Evolutionary conservation across 2,329 filamentous ascomycete genomes (phyloP).

Genomic region (Xylariaceae sp.): DNA sequence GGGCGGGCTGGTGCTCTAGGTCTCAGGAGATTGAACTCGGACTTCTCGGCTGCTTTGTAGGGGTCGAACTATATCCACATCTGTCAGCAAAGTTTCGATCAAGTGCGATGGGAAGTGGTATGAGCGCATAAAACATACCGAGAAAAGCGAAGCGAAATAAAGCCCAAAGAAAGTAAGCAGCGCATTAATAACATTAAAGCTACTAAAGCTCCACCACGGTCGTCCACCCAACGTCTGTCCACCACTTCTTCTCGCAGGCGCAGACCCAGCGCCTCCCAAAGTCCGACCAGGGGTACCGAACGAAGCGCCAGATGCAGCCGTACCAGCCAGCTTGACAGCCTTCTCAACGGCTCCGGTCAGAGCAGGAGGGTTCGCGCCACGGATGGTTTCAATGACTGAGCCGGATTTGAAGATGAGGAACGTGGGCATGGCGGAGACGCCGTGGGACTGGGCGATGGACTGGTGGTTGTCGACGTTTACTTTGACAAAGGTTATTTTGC

Average conservation of each 20-base stretch:
- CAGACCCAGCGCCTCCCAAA: conserved; percentile 40
- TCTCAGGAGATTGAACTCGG: conserved; percentile 55
- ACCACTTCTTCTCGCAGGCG: conserved; percentile 16
- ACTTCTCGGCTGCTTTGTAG: conserved; percentile 59
- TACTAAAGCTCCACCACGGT: conserved; percentile 31
- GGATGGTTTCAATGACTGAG: conserved; percentile 69
- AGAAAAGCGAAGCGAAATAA: conserved; percentile 61
- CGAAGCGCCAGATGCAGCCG: conserved; percentile 41
- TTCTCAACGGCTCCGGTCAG: conserved; percentile 74
- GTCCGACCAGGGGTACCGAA: conserved; percentile 58
- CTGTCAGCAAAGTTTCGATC: no score
- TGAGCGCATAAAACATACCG: conserved; percentile 41
- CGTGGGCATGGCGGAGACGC: conserved; percentile 86
- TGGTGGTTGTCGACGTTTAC: conserved; percentile 85
- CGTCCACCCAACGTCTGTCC: conserved; percentile 18
- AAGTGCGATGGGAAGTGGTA: no score
- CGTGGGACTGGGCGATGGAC: conserved; percentile 72
- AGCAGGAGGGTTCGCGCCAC: conserved; percentile 75
- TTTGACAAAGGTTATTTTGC: conserved; percentile 85
- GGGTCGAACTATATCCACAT: conserved; percentile 51
- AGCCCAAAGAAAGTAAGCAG: conserved; percentile 57
- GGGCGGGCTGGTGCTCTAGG: conserved; percentile 28
- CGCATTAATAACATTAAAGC: conserved; percentile 46
- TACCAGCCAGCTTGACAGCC: conserved; percentile 54
- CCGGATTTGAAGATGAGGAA: conserved; percentile 87